A percentile compares a stretch with the other conserved stretches of the same genome.
phyloP scores from a whole-genome alignment of 768 basidiomycete species.

The Collybiopsis confluens region DNA sequence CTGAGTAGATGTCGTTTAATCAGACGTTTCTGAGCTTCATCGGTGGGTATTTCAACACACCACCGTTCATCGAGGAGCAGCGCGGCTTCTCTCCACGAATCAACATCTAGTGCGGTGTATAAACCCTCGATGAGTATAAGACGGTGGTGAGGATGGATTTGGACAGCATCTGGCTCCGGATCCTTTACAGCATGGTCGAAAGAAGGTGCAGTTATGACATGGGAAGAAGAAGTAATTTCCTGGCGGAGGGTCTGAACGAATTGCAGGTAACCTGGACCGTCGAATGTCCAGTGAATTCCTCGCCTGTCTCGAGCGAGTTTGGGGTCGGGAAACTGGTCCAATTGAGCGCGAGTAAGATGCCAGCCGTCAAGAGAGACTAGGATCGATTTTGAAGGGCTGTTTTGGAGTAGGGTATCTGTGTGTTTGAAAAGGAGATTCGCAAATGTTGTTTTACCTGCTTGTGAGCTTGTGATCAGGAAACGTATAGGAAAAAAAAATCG shows the following conservation, averaged over 20 bases:
- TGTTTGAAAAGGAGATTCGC: slow-evolving; percentile 52
- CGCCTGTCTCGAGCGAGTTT: slow-evolving; percentile 72
- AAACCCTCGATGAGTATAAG: slow-evolving; percentile 87
- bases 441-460: slow-evolving; percentile 71
- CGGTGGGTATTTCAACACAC: slow-evolving; percentile 58
- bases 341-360: slow-evolving; percentile 78
- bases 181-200: slow-evolving; percentile 90
- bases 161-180: slow-evolving; percentile 57
- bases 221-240: slow-evolving; percentile 19
- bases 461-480: slow-evolving; percentile 53
- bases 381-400: slow-evolving; percentile 23
- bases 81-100: slow-evolving; percentile 69
- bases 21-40: slow-evolving; percentile 54
- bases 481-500: slow-evolving; percentile 49
- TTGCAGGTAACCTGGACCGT: slow-evolving; percentile 61
- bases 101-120: slow-evolving; percentile 73
- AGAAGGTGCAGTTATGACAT: slow-evolving; percentile 62
- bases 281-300: slow-evolving; percentile 91
- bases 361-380: slow-evolving; percentile 88
- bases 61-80: slow-evolving; percentile 72
- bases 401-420: slow-evolving; percentile 41
- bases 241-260: slow-evolving; percentile 59
- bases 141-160: slow-evolving; percentile 60
- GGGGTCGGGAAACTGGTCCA: slow-evolving; percentile 75
- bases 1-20: slow-evolving; percentile 73